phyloP scores from a whole-genome alignment of 345 rosid genomes.

The Syzygium aqueum region DNA sequence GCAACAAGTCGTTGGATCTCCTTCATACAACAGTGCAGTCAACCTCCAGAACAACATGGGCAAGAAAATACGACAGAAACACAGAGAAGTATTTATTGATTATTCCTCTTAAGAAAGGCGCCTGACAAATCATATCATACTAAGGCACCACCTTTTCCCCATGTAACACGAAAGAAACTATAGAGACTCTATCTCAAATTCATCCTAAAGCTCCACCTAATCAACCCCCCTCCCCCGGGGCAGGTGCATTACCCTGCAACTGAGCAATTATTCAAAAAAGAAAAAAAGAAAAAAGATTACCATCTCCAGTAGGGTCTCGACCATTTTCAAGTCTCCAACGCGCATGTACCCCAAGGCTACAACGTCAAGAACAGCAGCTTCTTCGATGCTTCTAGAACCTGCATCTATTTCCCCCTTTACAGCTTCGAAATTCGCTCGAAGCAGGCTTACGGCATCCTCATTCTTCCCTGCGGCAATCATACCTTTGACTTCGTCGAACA shows the following conservation, averaged over 20 bases:
- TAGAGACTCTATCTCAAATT: not conserved
- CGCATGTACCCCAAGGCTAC: conserved; percentile 72
- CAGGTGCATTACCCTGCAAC: not conserved
- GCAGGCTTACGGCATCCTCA: conserved; percentile 58
- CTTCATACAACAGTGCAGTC: not conserved
- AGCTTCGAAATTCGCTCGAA: conserved; percentile 72
- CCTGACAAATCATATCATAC: not conserved
- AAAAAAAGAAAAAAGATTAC: conserved; percentile 16
- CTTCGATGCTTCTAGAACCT: conserved; percentile 52
- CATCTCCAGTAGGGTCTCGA: conserved; percentile 37
- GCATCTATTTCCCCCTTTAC: conserved; percentile 56
- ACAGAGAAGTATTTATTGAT: not conserved
- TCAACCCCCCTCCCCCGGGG: not conserved
- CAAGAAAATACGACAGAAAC: not conserved
- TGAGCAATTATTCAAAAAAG: not conserved
- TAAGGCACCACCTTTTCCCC: not conserved
- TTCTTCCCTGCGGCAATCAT: conserved; percentile 48
- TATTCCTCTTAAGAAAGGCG: not conserved
- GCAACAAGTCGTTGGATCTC: not conserved
- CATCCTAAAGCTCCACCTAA: not conserved
- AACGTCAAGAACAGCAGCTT: conserved; percentile 75
- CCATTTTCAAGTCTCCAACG: conserved; percentile 52
- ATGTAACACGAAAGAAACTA: not conserved
- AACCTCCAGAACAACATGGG: not conserved
- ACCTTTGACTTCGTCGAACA: conserved; percentile 58